Evolutionary conservation across 1,284 basidiomycete genomes (phyloP).

Genomic region (Papiliotrema nemorosa): DNA sequence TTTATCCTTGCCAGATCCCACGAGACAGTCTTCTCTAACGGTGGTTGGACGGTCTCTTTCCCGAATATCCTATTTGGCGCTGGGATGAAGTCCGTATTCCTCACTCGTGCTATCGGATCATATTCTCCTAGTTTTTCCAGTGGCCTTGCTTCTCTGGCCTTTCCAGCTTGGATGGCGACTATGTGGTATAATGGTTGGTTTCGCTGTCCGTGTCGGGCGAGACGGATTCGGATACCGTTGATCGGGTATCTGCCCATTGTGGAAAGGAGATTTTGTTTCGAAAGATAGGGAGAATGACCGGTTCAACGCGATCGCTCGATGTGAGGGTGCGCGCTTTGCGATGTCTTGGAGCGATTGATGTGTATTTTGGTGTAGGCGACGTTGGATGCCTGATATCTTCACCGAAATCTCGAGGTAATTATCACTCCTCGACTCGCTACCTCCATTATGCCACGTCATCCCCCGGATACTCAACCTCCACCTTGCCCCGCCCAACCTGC

Average conservation of each 20-base stretch:
- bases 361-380: too few species aligned
- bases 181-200: constrained; percentile 82
- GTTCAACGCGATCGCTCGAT: too few species aligned
- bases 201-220: constrained; percentile 76
- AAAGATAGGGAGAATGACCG: too few species aligned
- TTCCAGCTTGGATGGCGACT: constrained; percentile 71
- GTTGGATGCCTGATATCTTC: too few species aligned
- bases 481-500: background rate
- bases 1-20: constrained; percentile 88
- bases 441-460: background rate
- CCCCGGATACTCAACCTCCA: background rate
- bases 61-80: constrained; percentile 44
- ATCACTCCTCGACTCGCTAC: too few species aligned
- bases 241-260: background rate
- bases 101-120: constrained; percentile 59
- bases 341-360: too few species aligned
- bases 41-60: constrained; percentile 10
- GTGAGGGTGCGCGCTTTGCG: too few species aligned
- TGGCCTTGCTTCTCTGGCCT: constrained; percentile 80
- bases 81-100: constrained; percentile 21
- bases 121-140: constrained; percentile 86
- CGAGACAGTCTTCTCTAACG: constrained; percentile 66
- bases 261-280: background rate
- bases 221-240: constrained; percentile 81
- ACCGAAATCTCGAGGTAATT: too few species aligned